phyloP scores from a whole-genome alignment of 1,284 basidiomycete genomes.

The Naganishia sp. region DNA sequence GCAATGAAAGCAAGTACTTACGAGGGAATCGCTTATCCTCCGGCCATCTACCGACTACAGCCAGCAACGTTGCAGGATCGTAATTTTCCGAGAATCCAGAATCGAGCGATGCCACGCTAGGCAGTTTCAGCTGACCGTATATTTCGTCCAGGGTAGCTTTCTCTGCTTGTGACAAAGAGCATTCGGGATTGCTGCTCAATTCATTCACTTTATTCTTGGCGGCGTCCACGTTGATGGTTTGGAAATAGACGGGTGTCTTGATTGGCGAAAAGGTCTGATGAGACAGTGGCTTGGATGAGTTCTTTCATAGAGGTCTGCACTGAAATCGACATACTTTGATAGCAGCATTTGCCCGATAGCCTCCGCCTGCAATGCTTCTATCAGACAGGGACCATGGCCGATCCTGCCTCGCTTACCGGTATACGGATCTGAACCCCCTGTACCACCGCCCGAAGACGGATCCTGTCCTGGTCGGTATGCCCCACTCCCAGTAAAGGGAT shows the following conservation, averaged over 20 bases:
- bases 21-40: slow-evolving; percentile 77
- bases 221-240: slow-evolving; percentile 81
- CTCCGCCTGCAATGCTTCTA: slow-evolving; percentile 1
- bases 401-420: slow-evolving; percentile 38
- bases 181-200: slow-evolving; percentile 57
- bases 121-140: slow-evolving; percentile 65
- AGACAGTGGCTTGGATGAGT: slow-evolving; percentile 41
- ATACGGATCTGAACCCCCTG: slow-evolving; percentile 41
- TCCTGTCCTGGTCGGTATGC: slow-evolving; percentile 55
- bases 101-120: slow-evolving; percentile 54
- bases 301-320: neutral
- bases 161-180: slow-evolving; percentile 70
- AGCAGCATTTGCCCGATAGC: neutral
- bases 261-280: slow-evolving; percentile 46
- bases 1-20: slow-evolving; percentile 48
- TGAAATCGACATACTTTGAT: slow-evolving; percentile 7
- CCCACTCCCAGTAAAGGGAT: slow-evolving; percentile 85
- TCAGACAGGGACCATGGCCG: too few relatives aligned
- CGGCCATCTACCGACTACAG: slow-evolving; percentile 77
- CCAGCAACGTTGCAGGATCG: slow-evolving; percentile 66
- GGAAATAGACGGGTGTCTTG: slow-evolving; percentile 67
- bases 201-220: slow-evolving; percentile 82
- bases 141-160: slow-evolving; percentile 62
- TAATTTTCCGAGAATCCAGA: slow-evolving; percentile 43
- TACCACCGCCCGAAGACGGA: slow-evolving; percentile 28